These are phyloP conservation scores for Posidonia australis DNA, from an alignment of 106 monocot genomes.

Conservation along the genomic window DNA sequence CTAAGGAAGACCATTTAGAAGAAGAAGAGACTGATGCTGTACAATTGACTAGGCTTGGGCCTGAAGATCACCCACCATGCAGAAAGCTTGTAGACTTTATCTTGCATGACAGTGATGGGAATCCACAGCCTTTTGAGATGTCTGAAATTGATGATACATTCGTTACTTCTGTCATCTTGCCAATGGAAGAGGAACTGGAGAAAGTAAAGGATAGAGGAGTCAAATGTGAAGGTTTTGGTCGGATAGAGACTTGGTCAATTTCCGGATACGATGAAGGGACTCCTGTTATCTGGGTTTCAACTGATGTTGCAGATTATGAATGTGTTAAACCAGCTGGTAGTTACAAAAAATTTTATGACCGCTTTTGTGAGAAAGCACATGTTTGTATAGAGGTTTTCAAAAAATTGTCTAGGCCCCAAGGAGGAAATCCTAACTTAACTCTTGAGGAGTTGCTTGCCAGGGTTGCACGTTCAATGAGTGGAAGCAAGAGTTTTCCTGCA, in stretches of 20 bases:
- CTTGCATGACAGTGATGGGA: conserved; percentile 82
- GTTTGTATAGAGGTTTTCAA: conserved; percentile 71
- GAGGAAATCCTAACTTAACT: conserved; percentile 69
- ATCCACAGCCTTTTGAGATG: conserved; percentile 85
- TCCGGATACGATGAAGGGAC: conserved; percentile 96
- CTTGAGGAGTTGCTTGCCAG: conserved; percentile 86
- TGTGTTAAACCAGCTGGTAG: conserved; percentile 74
- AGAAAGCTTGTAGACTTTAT: conserved; percentile 80
- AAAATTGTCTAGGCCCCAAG: conserved; percentile 47
- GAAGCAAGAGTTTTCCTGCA: conserved; percentile 32
- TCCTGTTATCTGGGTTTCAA: conserved; percentile 78
- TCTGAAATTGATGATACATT: conserved; percentile 78
- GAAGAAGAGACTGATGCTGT: conserved; percentile 75
- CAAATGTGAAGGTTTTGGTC: conserved; percentile 85
- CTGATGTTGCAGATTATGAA: conserved; percentile 86
- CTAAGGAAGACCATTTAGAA: conserved; percentile 33
- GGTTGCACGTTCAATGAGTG: conserved; percentile 71
- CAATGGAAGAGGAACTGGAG: conserved; percentile 73
- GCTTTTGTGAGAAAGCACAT: conserved; percentile 68
- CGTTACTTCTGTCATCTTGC: conserved; percentile 81
- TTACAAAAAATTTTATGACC: conserved; percentile 70
- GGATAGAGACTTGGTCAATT: conserved; percentile 89
- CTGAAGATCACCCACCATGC: conserved; percentile 55
- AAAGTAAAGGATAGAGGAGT: conserved; percentile 71
- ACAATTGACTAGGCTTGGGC: conserved; percentile 52